Percentiles rank a stretch among this genome's conserved stretches.
phyloP scores from a whole-genome alignment of 257 asterid species.

The Nicotiana attenuata region DNA sequence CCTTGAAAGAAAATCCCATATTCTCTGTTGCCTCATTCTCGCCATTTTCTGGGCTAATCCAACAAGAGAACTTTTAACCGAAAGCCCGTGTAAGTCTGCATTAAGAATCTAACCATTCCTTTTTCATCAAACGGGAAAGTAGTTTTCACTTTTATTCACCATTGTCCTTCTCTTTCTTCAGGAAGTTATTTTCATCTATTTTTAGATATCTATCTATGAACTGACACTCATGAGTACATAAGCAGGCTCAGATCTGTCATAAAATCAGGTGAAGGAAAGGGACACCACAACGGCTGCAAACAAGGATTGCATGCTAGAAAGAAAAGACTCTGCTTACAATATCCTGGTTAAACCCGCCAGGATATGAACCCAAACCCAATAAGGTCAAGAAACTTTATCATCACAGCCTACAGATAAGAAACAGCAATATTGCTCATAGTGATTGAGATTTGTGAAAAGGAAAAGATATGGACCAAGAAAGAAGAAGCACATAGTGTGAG shows the following conservation, averaged over 20 bases:
- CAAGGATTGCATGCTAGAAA: neutral
- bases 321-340: neutral
- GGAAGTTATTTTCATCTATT: neutral
- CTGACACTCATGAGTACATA: neutral
- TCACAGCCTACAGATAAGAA: neutral
- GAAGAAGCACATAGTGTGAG: neutral
- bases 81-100: too few species aligned
- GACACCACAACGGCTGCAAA: neutral
- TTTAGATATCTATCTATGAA: too few species aligned
- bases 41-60: too few species aligned
- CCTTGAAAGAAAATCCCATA: slow-evolving; percentile 11
- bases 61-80: too few species aligned
- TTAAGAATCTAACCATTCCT: too few species aligned
- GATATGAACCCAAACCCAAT: neutral
- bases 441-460: neutral
- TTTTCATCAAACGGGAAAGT: neutral
- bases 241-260: neutral
- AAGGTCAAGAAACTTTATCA: neutral
- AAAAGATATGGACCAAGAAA: neutral
- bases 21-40: neutral
- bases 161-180: neutral
- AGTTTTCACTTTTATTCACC: neutral
- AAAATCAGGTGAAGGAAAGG: neutral
- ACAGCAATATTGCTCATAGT: neutral
- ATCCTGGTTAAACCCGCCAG: neutral